A percentile compares a stretch with the other conserved stretches of the same genome.
These are phyloP conservation scores for Fusarium sambucinum DNA, from an alignment of 2,329 filamentous ascomycete genomes.

Conservation along the genomic window DNA sequence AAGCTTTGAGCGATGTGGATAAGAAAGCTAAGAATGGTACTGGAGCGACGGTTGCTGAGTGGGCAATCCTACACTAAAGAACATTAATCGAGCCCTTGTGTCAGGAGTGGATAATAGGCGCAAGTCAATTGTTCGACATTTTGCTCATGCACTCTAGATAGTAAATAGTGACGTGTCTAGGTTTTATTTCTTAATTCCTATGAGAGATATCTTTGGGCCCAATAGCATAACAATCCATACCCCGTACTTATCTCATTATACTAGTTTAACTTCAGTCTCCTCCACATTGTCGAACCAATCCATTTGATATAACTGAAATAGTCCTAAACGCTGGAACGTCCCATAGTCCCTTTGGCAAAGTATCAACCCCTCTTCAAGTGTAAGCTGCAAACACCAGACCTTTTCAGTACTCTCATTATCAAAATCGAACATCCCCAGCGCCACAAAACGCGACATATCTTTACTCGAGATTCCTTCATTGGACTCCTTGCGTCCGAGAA, in stretches of 20 bases:
- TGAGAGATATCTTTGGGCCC: too few species aligned
- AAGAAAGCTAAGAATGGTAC: background rate
- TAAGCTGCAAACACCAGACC: conserved; percentile 7
- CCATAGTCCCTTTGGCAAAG: background rate
- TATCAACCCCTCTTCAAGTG: conserved; percentile 7
- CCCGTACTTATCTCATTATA: background rate
- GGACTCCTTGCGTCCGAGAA: background rate
- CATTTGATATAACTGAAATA: background rate
- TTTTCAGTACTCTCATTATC: background rate
- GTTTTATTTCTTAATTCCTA: too few species aligned
- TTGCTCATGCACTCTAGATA: too few species aligned
- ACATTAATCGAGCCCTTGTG: too few species aligned
- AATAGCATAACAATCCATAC: too few species aligned
- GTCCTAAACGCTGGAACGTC: conserved; percentile 8
- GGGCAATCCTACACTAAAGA: background rate
- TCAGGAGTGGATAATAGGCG: too few species aligned
- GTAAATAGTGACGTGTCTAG: too few species aligned
- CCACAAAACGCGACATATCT: background rate
- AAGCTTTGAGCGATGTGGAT: background rate
- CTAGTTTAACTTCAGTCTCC: background rate
- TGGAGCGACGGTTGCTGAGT: background rate
- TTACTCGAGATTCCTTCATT: background rate
- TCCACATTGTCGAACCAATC: background rate
- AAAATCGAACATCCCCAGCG: conserved; percentile 10
- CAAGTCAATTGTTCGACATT: too few species aligned